These are phyloP conservation scores for Pseudocercospora musae DNA, from an alignment of 2,329 filamentous ascomycete species.

Conservation along the genomic window DNA sequence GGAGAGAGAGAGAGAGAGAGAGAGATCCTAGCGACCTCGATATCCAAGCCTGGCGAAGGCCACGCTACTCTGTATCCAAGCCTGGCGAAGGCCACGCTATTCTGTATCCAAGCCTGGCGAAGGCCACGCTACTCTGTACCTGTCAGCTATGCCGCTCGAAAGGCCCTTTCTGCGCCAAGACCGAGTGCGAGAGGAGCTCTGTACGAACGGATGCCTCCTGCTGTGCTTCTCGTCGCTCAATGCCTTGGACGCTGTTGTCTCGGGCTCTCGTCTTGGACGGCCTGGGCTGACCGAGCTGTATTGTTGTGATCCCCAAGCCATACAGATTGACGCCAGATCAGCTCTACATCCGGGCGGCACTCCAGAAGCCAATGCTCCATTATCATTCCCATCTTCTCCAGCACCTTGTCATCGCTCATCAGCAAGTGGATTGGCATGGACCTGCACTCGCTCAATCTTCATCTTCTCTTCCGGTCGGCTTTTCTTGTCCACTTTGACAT, in stretches of 20 bases:
- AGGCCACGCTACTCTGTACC: no score
- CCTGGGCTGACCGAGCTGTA: no score
- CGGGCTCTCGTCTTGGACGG: no score
- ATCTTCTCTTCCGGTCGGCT: conserved; percentile 65
- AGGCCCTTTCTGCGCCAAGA: not conserved
- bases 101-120: no score
- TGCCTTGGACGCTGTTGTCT: no score
- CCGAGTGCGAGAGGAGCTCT: not conserved
- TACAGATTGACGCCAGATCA: no score
- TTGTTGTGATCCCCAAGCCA: no score
- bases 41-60: no score
- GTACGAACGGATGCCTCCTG: not conserved
- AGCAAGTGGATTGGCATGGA: conserved; percentile 78
- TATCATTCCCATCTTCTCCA: not conserved
- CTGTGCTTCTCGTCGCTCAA: not conserved
- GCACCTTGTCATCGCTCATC: conserved; percentile 32
- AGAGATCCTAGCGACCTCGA: no score
- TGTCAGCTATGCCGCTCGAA: not conserved
- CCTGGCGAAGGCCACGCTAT: no score
- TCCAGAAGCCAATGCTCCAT: not conserved
- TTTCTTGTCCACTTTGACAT: conserved; percentile 72
- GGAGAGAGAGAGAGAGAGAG: not conserved
- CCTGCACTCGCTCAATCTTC: conserved; percentile 64
- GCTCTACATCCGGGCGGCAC: no score
- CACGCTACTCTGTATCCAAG: no score